Evolutionary conservation across 1,284 basidiomycete genomes (phyloP), one percentile per base, ranked within the genome.

Genomic region (Leccinum insigne): DNA sequence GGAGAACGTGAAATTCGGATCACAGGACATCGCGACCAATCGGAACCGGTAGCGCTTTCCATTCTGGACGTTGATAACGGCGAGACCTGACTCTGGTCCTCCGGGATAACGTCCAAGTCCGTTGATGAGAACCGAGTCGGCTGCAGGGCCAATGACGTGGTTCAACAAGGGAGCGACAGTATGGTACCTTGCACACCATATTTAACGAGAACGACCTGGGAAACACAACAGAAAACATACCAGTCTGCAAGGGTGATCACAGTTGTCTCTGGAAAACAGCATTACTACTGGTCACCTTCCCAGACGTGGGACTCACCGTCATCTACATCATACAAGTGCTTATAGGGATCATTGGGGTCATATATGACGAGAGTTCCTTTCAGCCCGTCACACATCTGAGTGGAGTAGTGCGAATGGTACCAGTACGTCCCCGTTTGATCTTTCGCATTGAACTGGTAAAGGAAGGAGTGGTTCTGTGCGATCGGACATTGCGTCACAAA

Each of bases 401-500:
- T 21, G 1, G 70, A 79, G 63, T 77, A 79, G 68, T 84, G 82
- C 3, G 81, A 82, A 65, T 83, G 82, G 63, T 82, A 84, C 73
- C 83, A 84, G 69, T 77, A 80, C 2, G 82, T 80, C 13, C 83
- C 80, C 32, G 73, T 69, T 64, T 78, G 80, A 42, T 71, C 69
- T 38, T 23, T 38, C 1, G 72, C 70, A 1, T 67, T 68, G 54
- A 80, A 81, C 57, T 67, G 68, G 70, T 84, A 78, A 10, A 78
- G 77, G 70, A 81, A 83, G 10, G 75, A 74, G n/a, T 67, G 44
- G 6, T 78, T 79, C 11, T 80, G 71, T 11, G 75, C 67, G 58
- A 83, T 82, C 0, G 84, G 82, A 56, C 84, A 86, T 69, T 82
- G 82, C 35, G 81, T 79, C n/a, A 83, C 73, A 47, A 77, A 74